Evolutionary conservation across 768 basidiomycete genomes (phyloP).

Genomic region (Amanita phalloides): DNA sequence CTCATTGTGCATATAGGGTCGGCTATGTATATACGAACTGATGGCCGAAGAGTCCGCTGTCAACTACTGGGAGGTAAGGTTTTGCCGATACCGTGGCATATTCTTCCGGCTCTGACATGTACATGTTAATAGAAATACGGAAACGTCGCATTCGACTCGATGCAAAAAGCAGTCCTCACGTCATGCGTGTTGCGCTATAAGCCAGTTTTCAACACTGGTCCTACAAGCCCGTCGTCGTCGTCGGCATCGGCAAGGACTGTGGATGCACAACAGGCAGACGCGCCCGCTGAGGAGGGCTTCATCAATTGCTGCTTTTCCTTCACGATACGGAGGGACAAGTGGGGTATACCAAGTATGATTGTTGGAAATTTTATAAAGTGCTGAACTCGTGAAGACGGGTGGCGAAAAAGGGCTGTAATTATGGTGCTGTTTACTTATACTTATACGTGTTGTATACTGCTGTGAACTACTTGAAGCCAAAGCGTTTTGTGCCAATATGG

Average conservation of each 20-base stretch:
- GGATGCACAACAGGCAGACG: slow-evolving; percentile 14
- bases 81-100: neutral
- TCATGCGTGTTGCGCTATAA: slow-evolving; percentile 82
- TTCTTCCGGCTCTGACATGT: neutral
- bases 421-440: neutral
- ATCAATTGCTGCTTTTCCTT: slow-evolving; percentile 90
- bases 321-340: slow-evolving; percentile 74
- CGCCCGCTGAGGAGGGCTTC: slow-evolving; percentile 54
- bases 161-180: slow-evolving; percentile 86
- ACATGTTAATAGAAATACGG: slow-evolving; percentile 72
- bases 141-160: slow-evolving; percentile 84
- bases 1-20: slow-evolving; percentile 40
- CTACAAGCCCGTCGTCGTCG: slow-evolving; percentile 15
- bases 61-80: slow-evolving; percentile 87
- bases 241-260: slow-evolving; percentile 17
- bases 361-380: slow-evolving; percentile 83
- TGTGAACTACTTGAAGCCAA: neutral
- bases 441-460: neutral
- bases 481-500: no score
- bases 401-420: neutral
- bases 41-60: slow-evolving; percentile 97
- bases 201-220: slow-evolving; percentile 40
- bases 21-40: slow-evolving; percentile 92
- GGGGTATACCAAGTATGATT: slow-evolving; percentile 85
- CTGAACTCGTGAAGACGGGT: slow-evolving; percentile 12